Conservation (phyloP, 2,329 filamentous ascomycete species). For the Botryotinia narcissicola region DNA sequence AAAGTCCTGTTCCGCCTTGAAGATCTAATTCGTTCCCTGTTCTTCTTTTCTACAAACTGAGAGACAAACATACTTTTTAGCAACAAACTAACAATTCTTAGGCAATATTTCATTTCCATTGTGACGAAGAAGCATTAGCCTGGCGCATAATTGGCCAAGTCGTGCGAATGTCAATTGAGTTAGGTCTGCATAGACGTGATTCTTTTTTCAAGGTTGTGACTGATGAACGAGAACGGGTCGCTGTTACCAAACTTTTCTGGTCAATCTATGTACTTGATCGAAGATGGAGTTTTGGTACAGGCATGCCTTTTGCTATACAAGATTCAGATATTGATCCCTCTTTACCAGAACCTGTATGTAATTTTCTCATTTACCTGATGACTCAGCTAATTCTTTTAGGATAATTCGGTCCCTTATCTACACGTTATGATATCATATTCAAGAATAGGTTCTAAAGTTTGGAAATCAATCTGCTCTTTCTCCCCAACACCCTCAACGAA, state of each 20-base stretch:
- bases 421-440: slow-evolving; percentile 84
- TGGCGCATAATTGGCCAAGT: slow-evolving; percentile 87
- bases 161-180: slow-evolving; percentile 72
- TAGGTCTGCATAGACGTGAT: slow-evolving; percentile 79
- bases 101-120: slow-evolving; percentile 79
- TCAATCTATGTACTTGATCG: slow-evolving; percentile 81
- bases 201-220: slow-evolving; percentile 66
- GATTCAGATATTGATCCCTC: slow-evolving; percentile 81
- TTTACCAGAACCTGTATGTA: slow-evolving; percentile 72
- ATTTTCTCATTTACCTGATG: slow-evolving; percentile 22
- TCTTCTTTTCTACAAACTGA: not conserved
- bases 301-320: slow-evolving; percentile 80
- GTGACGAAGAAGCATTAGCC: slow-evolving; percentile 79
- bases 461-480: slow-evolving; percentile 62
- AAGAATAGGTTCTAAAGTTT: slow-evolving; percentile 79
- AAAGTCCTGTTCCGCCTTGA: not conserved
- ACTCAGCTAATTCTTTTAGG: slow-evolving; percentile 27
- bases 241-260: slow-evolving; percentile 77
- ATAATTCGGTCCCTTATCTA: slow-evolving; percentile 58
- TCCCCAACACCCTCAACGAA: slow-evolving; percentile 23
- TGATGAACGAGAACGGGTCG: slow-evolving; percentile 65
- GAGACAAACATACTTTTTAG: slow-evolving; percentile 23
- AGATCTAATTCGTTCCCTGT: not conserved
- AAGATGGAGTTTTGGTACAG: slow-evolving; percentile 86
- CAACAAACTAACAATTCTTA: slow-evolving; percentile 45